These are phyloP conservation scores for Alternaria sp. DNA, from an alignment of 2,329 filamentous ascomycete species.

Conservation along the genomic window DNA sequence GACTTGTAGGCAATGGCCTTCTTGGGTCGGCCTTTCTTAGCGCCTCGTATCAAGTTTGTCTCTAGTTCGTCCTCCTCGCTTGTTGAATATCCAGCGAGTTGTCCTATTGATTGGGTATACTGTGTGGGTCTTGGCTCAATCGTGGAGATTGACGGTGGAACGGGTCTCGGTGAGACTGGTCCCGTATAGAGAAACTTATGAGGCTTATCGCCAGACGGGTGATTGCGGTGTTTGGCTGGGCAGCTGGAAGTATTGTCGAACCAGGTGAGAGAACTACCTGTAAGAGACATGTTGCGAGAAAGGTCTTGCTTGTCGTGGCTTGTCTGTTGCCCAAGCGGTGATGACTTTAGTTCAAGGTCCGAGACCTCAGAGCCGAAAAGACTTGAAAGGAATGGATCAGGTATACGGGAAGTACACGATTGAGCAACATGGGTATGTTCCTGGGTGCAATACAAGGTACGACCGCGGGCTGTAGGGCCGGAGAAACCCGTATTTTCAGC, in stretches of 20 bases:
- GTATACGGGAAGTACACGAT: background rate
- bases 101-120: background rate
- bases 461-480: background rate
- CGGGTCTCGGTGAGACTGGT: background rate
- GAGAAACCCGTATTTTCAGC: background rate
- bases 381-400: background rate
- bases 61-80: background rate
- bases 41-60: background rate
- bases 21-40: constrained; percentile 1
- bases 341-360: background rate
- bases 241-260: background rate
- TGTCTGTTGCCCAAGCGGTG: background rate
- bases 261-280: constrained; percentile 3
- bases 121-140: background rate
- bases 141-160: background rate
- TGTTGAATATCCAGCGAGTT: background rate
- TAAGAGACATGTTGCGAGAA: background rate
- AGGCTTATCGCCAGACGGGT: background rate
- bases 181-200: constrained; percentile 1
- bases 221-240: background rate
- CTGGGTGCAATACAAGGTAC: background rate
- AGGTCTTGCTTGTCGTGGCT: background rate
- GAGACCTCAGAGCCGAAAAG: background rate
- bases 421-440: background rate
- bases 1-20: background rate